These are phyloP conservation scores for Penicillium olsonii DNA, from an alignment of 2,329 filamentous ascomycete genomes.

Conservation along the genomic window DNA sequence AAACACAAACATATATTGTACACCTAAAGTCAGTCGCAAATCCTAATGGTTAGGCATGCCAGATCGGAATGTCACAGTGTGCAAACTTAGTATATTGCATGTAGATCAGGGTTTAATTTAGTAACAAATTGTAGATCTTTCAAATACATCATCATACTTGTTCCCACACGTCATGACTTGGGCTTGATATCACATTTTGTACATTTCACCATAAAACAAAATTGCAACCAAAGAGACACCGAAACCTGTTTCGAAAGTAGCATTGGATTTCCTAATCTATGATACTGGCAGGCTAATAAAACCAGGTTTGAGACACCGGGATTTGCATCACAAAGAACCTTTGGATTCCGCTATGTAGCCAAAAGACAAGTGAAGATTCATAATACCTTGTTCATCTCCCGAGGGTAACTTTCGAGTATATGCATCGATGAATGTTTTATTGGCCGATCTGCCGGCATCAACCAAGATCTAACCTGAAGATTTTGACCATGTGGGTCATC, in stretches of 20 bases:
- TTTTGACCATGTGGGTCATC: not conserved
- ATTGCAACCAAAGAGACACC: not conserved
- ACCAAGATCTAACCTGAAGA: not conserved
- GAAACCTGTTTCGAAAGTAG: not conserved
- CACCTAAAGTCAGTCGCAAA: not conserved
- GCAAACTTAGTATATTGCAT: not conserved
- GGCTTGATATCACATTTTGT: not conserved
- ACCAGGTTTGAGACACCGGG: no score
- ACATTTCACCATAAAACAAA: not conserved
- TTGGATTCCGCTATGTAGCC: no score
- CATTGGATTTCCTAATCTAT: not conserved
- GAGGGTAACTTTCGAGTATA: no score
- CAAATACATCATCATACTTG: conserved; percentile 1
- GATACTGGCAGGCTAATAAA: no score
- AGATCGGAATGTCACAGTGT: not conserved
- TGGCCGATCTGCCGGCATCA: not conserved
- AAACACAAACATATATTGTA: not conserved
- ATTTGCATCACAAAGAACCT: no score
- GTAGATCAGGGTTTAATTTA: not conserved
- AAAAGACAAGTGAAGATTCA: no score
- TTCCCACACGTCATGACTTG: conserved; percentile 17
- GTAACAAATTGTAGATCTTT: conserved; percentile 1
- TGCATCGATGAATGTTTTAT: not conserved
- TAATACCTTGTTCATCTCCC: no score
- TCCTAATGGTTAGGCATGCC: not conserved